These are phyloP conservation scores for Leptosphaerulina australis DNA, from an alignment of 2,329 filamentous ascomycete species.

Conservation along the genomic window DNA sequence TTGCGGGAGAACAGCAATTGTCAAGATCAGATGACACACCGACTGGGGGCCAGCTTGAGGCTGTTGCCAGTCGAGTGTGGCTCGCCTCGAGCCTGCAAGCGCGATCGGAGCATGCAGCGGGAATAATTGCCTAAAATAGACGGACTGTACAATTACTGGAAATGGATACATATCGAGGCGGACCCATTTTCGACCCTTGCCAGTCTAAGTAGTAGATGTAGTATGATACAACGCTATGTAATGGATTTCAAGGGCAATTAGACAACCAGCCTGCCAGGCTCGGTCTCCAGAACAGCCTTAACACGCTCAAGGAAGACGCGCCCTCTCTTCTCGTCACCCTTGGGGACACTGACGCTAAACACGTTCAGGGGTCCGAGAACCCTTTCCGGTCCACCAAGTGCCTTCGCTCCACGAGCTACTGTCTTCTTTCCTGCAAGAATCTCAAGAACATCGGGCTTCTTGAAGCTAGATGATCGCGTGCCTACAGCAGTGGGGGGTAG, in stretches of 20 bases:
- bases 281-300: conserved; percentile 71
- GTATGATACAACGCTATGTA: conserved; percentile 38
- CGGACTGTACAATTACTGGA: conserved; percentile 2
- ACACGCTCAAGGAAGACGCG: conserved; percentile 82
- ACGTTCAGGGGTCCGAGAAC: conserved; percentile 67
- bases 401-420: conserved; percentile 37
- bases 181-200: conserved; percentile 3
- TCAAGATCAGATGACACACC: conserved; percentile 2
- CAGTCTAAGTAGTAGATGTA: conserved; percentile 17
- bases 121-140: conserved; percentile 6
- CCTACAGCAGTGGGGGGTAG: conserved; percentile 42
- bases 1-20: conserved; percentile 9
- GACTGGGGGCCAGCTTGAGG: conserved; percentile 1
- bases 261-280: conserved; percentile 49
- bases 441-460: conserved; percentile 79
- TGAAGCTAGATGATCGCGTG: conserved; percentile 48
- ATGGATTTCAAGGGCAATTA: conserved; percentile 25
- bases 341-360: conserved; percentile 80
- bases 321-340: conserved; percentile 81
- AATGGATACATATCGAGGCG: conserved; percentile 10
- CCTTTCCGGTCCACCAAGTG: conserved; percentile 36
- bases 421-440: conserved; percentile 61
- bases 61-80: background rate
- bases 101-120: conserved; percentile 12
- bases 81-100: conserved; percentile 15